Percentiles rank a stretch among this genome's conserved stretches.
phyloP scores from a whole-genome alignment of 2,329 filamentous ascomycete genomes.

The Colletotrichum ledebouriae region DNA sequence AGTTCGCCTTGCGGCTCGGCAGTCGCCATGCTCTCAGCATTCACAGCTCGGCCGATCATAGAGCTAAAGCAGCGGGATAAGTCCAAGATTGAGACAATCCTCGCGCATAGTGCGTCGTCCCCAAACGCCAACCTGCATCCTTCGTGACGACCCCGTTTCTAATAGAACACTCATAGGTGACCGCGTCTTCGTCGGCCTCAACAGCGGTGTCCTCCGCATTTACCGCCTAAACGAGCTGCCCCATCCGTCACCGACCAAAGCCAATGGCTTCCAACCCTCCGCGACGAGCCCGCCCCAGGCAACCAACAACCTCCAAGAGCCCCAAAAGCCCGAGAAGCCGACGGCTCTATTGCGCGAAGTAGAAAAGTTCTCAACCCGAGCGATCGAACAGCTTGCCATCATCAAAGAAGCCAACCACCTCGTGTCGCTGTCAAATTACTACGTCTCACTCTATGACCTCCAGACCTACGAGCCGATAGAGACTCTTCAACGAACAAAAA shows the following conservation, averaged over 20 bases:
- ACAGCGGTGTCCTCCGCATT: slow-evolving; percentile 87
- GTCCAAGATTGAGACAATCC: slow-evolving; percentile 95
- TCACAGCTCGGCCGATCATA: slow-evolving; percentile 95
- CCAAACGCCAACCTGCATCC: not conserved
- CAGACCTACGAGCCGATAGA: slow-evolving; percentile 87
- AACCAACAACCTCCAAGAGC: slow-evolving; percentile 29
- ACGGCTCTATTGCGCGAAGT: slow-evolving; percentile 92
- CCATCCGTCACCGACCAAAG: slow-evolving; percentile 53
- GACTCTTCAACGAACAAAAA: slow-evolving; percentile 84
- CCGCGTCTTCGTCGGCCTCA: slow-evolving; percentile 90
- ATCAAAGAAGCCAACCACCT: slow-evolving; percentile 96
- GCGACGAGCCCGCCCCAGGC: slow-evolving; percentile 48
- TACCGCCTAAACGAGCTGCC: slow-evolving; percentile 86
- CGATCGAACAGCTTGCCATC: slow-evolving; percentile 92
- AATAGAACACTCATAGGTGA: slow-evolving; percentile 71
- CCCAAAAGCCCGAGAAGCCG: slow-evolving; percentile 60
- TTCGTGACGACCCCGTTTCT: slow-evolving; percentile 15
- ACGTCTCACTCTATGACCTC: slow-evolving; percentile 91
- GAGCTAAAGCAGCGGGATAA: slow-evolving; percentile 97
- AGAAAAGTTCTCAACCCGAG: slow-evolving; percentile 91
- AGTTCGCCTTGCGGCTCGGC: slow-evolving; percentile 55
- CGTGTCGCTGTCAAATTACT: slow-evolving; percentile 89
- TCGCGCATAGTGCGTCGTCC: slow-evolving; percentile 80
- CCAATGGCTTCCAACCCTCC: slow-evolving; percentile 51
- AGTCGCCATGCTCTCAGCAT: slow-evolving; percentile 91